Evolutionary conservation across 768 basidiomycete genomes (phyloP), one percentile per base, ranked within the genome.

Genomic region (Rhodotorula babjevae): DNA sequence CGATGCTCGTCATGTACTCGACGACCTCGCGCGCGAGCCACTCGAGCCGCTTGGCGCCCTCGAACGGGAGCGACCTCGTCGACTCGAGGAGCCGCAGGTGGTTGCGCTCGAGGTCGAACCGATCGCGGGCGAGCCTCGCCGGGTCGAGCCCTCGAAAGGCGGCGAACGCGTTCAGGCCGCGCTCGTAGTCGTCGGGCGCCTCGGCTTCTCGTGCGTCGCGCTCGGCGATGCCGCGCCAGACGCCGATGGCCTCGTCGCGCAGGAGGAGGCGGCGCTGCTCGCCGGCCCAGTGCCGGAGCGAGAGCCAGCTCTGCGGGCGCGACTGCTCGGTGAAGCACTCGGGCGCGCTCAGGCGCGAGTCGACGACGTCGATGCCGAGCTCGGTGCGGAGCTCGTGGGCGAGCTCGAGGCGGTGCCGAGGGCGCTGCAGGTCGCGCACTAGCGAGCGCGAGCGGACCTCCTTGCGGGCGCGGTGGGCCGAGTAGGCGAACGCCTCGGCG

Each of bases 101-200:
- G 15, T 27, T 19, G 9, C 49, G 40, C n/a, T 55, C 7, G 10
- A 69, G n/a, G 56, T 69, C 61, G 61, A 36, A 72, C 18, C 63
- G 44, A 0, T 52, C 40, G 0, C 19, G 7, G 23, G 61, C 31
- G 12, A 72, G 18, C 0, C 0, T 31, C 27, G 33, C 11, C 27
- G 64, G 60, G 27, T 74, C 68, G 27, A 64, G 18, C 21, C 65
- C 73, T 27, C 73, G n/a, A 36, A 69, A 74, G 14, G 68, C 73
- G 18, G 55, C 68, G 33, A 69, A 74, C 0, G 65, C 61, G 42
- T 66, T 40, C 49, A 74, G 31, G 7, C 73, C 73, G 27, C 56
- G 36, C 73, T 74, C 73, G 36, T 61, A 69, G 27, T 72, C 71
- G 44, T 60, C 66, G 15, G 63, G 61, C 7, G 4, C 33, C 23